Evolutionary conservation across 1,284 basidiomycete genomes (phyloP), one percentile per base, ranked within the genome.

Genomic region (Cutaneotrichosporon spelunceum): DNA sequence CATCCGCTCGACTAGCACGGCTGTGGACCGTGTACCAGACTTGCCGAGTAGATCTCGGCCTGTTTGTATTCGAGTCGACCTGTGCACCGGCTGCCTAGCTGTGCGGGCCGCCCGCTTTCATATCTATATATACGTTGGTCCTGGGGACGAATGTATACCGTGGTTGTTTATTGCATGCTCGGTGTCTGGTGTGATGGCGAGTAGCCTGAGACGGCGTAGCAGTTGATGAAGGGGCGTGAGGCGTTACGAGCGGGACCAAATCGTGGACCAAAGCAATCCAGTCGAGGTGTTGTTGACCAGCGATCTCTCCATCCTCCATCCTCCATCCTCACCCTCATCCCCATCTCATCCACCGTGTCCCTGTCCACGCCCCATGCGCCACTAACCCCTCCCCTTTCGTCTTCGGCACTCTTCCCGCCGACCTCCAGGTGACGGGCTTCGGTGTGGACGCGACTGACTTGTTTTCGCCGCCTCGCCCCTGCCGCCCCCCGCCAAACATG

Each of bases 371-470:
- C 34, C 13, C 34, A 34, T 53, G 52, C 52, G 34, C 52, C 34
- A 34, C 39, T 34, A 45, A 39, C 53, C n/a, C n/a, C 53, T 44
- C 34, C 21, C 26, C 34, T 34, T 26, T 16, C 36, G 13, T 29
- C 34, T n/a, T 10, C 29, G 19, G 8, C 27, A 1, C 53, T 19
- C 29, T 24, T 23, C 23, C 21, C 34, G 26, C 39, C 36, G 8
- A 24, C 16, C 53, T 36, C 34, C 2, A 6, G 19, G 11, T 14
- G 23, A 27, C 3, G 7, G 27, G 19, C 27, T 26, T n/a, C n/a
- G n/a, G n/a, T n/a, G n/a, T n/a, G n/a, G n/a, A 50, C 59, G 54
- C 59, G 59, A 60, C 59, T 60, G 59, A 56, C 52, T 59, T 59
- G 27, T 56, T 34, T 29, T 45, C 29, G 47, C 16, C 33, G n/a